Conservation (phyloP, 352 stramenopile species). For the Globisporangium splendens region DNA sequence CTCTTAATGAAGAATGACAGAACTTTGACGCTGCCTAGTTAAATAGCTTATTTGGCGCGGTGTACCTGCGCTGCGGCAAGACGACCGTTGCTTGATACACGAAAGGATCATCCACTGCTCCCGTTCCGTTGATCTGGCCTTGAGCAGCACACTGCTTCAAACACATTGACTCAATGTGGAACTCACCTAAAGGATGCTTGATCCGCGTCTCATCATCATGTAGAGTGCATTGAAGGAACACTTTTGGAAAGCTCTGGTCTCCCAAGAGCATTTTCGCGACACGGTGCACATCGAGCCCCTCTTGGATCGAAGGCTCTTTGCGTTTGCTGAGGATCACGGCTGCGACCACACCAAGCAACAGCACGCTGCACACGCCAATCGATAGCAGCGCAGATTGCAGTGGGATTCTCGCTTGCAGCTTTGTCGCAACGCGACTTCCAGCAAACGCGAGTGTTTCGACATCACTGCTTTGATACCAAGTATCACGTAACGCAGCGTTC, state of each 20-base stretch:
- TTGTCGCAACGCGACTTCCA: slow-evolving; percentile 26
- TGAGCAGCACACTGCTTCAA: slow-evolving; percentile 25
- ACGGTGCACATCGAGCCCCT: slow-evolving; percentile 24
- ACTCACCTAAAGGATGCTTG: slow-evolving; percentile 19
- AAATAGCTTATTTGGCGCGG: too few relatives aligned
- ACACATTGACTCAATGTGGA: slow-evolving; percentile 25
- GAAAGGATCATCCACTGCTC: too few relatives aligned
- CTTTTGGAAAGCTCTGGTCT: slow-evolving; percentile 25
- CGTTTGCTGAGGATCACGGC: slow-evolving; percentile 17
- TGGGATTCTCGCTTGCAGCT: slow-evolving; percentile 32
- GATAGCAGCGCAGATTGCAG: slow-evolving; percentile 29
- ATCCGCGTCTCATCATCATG: slow-evolving; percentile 8
- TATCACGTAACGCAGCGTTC: slow-evolving; percentile 34
- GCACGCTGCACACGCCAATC: slow-evolving; percentile 17
- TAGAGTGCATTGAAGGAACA: slow-evolving; percentile 36
- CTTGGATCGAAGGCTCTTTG: slow-evolving; percentile 19
- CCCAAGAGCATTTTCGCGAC: slow-evolving; percentile 41
- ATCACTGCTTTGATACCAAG: slow-evolving; percentile 16
- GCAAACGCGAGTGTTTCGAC: slow-evolving; percentile 29
- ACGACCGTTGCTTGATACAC: too few relatives aligned
- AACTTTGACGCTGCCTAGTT: too few relatives aligned
- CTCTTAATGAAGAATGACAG: too few relatives aligned
- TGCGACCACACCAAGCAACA: slow-evolving; percentile 14
- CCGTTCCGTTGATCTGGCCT: too few relatives aligned
- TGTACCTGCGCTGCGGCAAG: too few relatives aligned